These are phyloP conservation scores for Auricularia auricula-judae DNA, from an alignment of 768 basidiomycete genomes.

Conservation along the genomic window DNA sequence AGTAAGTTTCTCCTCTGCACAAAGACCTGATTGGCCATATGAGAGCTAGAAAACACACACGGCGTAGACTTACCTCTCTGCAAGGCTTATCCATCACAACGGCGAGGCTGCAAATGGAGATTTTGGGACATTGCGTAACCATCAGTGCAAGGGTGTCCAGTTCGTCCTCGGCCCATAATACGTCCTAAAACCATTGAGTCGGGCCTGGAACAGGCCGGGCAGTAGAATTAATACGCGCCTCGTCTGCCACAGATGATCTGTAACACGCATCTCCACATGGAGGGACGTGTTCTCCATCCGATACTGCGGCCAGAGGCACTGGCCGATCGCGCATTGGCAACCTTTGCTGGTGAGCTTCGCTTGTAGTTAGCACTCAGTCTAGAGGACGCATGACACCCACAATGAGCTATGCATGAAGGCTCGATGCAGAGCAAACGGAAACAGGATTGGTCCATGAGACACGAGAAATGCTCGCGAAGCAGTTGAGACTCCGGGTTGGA, in stretches of 20 bases:
- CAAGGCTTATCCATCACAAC: not conserved
- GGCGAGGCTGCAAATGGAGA: not conserved
- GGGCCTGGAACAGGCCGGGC: not conserved
- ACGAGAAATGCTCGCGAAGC: not conserved
- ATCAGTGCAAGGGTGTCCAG: not conserved
- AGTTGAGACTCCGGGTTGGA: not conserved
- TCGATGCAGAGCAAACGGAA: not conserved
- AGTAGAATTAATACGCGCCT: not conserved
- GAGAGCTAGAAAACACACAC: not conserved
- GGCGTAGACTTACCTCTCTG: not conserved
- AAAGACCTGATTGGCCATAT: not conserved
- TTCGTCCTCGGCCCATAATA: not conserved
- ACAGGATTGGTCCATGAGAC: not conserved
- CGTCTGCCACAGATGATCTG: not conserved
- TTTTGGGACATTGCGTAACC: not conserved
- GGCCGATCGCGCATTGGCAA: not conserved
- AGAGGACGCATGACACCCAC: not conserved
- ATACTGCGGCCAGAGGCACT: too few relatives aligned
- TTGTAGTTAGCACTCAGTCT: not conserved
- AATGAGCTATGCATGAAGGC: not conserved
- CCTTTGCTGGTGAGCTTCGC: not conserved
- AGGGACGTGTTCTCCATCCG: too few relatives aligned
- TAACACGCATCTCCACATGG: not conserved
- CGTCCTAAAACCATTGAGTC: not conserved
- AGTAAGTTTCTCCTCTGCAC: not conserved